Evolutionary conservation across 2,329 filamentous ascomycete genomes (phyloP).

Genomic region (Chalara sp.): DNA sequence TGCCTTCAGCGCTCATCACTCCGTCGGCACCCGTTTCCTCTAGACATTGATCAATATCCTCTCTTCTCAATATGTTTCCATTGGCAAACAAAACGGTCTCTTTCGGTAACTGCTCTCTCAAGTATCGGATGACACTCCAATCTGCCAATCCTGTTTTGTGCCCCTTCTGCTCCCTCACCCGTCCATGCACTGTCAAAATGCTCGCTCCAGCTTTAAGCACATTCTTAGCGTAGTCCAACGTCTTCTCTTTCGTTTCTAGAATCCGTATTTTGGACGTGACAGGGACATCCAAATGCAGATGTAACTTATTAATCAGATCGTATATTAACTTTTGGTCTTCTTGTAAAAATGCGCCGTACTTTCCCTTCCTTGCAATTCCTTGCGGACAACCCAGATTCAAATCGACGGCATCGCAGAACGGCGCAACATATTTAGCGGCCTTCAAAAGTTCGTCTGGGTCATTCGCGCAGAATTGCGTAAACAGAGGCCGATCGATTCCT

Average conservation of each 20-base stretch:
- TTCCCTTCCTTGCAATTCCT: slow-evolving; percentile 83
- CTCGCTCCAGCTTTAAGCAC: slow-evolving; percentile 84
- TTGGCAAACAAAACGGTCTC: slow-evolving; percentile 97
- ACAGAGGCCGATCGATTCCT: slow-evolving; percentile 74
- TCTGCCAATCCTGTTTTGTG: slow-evolving; percentile 91
- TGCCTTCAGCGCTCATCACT: slow-evolving; percentile 94
- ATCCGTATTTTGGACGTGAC: slow-evolving; percentile 94
- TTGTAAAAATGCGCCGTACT: slow-evolving; percentile 91
- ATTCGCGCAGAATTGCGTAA: slow-evolving; percentile 96
- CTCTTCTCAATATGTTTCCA: slow-evolving; percentile 80
- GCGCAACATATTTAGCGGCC: slow-evolving; percentile 71
- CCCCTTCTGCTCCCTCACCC: slow-evolving; percentile 86
- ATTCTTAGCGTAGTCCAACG: slow-evolving; percentile 81
- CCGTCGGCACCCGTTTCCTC: slow-evolving; percentile 81
- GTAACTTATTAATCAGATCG: slow-evolving; percentile 75
- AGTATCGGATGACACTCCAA: slow-evolving; percentile 76
- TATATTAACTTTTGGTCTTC: slow-evolving; percentile 84
- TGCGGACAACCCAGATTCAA: slow-evolving; percentile 95
- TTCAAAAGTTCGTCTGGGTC: slow-evolving; percentile 72
- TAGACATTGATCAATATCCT: slow-evolving; percentile 71
- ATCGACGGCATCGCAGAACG: slow-evolving; percentile 92
- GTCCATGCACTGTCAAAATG: slow-evolving; percentile 87
- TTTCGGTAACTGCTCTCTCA: slow-evolving; percentile 74
- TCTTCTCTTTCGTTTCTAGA: slow-evolving; percentile 78
- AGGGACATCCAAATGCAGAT: slow-evolving; percentile 70